These are phyloP conservation scores for Potentilla sterilis DNA, from an alignment of 306 rosid species.

Conservation along the genomic window DNA sequence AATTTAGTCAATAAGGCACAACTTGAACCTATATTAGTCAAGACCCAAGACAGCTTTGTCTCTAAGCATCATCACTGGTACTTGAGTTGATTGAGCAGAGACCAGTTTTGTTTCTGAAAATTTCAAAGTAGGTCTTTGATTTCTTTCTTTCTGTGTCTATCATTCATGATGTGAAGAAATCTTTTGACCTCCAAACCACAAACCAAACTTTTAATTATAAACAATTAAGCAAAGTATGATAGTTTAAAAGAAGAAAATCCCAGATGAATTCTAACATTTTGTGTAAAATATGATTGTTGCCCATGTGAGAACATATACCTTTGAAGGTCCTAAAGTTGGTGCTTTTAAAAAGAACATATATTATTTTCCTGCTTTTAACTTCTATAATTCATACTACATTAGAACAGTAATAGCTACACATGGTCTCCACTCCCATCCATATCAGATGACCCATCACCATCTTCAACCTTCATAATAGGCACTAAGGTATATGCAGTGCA, in stretches of 20 bases:
- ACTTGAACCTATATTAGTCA: not conserved
- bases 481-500: conserved; percentile 36
- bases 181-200: conserved; percentile 30
- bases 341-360: conserved; percentile 27
- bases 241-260: not conserved
- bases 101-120: conserved; percentile 3
- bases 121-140: conserved; percentile 9
- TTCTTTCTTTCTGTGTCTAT: conserved; percentile 11
- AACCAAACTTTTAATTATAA: not conserved
- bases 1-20: conserved; percentile 12
- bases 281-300: conserved; percentile 18
- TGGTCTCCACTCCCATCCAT: conserved; percentile 47
- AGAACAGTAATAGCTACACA: conserved; percentile 42
- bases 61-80: conserved; percentile 14
- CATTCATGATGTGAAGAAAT: conserved; percentile 15
- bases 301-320: conserved; percentile 33
- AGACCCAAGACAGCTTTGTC: conserved; percentile 4
- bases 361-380: conserved; percentile 26
- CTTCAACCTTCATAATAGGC: conserved; percentile 36
- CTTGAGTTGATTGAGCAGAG: conserved; percentile 17
- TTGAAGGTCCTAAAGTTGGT: conserved; percentile 15
- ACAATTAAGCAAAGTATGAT: not conserved
- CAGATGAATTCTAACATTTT: conserved; percentile 10
- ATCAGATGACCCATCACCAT: conserved; percentile 40
- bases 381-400: conserved; percentile 8